Evolutionary conservation across 2,329 filamentous ascomycete genomes (phyloP), one percentile per base, ranked within the genome.

Genomic region (Epichloe aotearoae): DNA sequence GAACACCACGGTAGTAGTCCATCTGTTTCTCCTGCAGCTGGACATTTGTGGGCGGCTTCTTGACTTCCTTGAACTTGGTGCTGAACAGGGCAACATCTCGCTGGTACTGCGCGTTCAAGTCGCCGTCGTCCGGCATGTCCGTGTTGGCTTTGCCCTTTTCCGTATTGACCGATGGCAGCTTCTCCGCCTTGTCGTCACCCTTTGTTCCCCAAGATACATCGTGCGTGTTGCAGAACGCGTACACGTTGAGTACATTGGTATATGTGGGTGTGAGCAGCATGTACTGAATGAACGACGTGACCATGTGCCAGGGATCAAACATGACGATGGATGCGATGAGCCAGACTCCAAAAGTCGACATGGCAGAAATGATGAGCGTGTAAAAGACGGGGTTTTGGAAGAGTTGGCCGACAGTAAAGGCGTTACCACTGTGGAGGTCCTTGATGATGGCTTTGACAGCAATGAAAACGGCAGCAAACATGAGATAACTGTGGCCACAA

Each of bases 241-340:
- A 98, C 52, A 98, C 93, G 73, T 97, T 98, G 61, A 98, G 82
- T 53, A 97, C 90, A 69, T 97, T 98, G 73, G 94, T 94, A 71
- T 95, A 98, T 0, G 90, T 95, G 0, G 93, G 93, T 0, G 90
- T 95, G 52, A 98, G 77, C 41, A 97, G 80, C 59, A 97, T 82
- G 67, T 98, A 98, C 77, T 97, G 93, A 46, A 89, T 67, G 68
- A 97, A 88, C 52, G 85, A 83, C n/a, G 93, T 97, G 66, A 95
- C 77, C 89, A 98, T 97, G 71, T 98, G 93, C 91, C 93, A 98
- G 4, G 93, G 93, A 66, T 98, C 93, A 67, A 97, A 82, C 82
- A 97, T 97, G 58, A 98, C 74, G 57, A 98, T 75, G 8, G 89
- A 95, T 0, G 88, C 86, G 47, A 98, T 70, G 53, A 97, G 78